These are phyloP conservation scores for Botrytis deweyae DNA, from an alignment of 2,329 filamentous ascomycete species.

Conservation along the genomic window DNA sequence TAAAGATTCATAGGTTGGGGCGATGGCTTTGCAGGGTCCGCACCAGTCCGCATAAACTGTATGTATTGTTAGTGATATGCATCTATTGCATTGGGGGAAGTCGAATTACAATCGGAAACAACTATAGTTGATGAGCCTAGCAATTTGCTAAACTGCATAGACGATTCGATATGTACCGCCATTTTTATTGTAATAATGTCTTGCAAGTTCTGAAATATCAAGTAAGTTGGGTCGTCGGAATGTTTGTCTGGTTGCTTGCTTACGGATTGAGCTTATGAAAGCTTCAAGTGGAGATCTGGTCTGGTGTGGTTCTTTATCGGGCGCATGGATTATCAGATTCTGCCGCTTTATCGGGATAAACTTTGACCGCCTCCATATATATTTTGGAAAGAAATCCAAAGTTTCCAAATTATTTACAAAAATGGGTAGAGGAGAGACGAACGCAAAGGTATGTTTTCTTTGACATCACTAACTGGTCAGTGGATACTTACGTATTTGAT, in stretches of 20 bases:
- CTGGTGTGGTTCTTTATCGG: conserved; percentile 13
- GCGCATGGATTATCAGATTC: conserved; percentile 24
- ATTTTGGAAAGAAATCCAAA: conserved; percentile 18
- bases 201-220: neutral
- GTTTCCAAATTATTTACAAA: conserved; percentile 20
- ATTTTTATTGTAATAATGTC: neutral
- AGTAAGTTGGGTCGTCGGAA: conserved; percentile 2
- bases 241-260: neutral
- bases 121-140: conserved; percentile 75
- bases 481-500: conserved; percentile 6
- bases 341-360: conserved; percentile 20
- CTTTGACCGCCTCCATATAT: conserved; percentile 25
- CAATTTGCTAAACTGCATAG: conserved; percentile 68
- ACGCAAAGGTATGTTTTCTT: conserved; percentile 32
- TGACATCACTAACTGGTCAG: neutral
- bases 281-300: conserved; percentile 18
- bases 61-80: conserved; percentile 18
- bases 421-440: conserved; percentile 39
- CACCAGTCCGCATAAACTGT: conserved; percentile 95
- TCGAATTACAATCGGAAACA: conserved; percentile 78
- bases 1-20: conserved; percentile 83
- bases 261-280: neutral
- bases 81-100: conserved; percentile 36
- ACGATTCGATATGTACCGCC: conserved; percentile 58
- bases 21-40: conserved; percentile 88